Conservation (phyloP, 768 basidiomycete species). For the Mycena floridula region DNA sequence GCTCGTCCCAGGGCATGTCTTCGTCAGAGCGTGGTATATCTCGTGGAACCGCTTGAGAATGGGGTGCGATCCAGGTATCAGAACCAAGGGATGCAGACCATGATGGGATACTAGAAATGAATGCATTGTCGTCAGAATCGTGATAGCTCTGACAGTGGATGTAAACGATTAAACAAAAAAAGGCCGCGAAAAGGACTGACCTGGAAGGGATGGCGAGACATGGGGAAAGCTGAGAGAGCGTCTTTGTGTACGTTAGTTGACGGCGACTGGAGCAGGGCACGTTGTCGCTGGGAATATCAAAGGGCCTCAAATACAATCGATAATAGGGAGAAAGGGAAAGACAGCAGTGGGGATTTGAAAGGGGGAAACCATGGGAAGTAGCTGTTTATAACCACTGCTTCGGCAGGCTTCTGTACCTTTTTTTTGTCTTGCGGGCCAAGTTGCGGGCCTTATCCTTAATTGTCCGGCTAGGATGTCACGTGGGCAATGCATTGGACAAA, state of each 20-base stretch:
- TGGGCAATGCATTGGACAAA: neutral
- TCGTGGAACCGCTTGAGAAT: neutral
- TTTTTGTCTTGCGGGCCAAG: neutral
- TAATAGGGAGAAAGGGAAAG: no score
- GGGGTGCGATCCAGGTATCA: neutral
- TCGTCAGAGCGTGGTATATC: neutral
- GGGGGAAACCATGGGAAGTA: neutral
- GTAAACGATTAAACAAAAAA: neutral
- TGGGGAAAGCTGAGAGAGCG: no score
- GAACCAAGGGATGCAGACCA: neutral
- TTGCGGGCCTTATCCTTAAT: no score
- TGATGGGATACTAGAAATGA: neutral
- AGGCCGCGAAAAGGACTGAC: neutral
- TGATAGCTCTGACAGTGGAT: neutral
- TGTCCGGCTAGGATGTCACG: neutral
- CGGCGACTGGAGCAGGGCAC: no score
- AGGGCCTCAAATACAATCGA: no score
- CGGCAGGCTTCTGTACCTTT: neutral
- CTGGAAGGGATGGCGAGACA: neutral
- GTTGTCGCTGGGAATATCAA: no score
- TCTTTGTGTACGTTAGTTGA: no score
- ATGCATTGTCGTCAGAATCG: neutral
- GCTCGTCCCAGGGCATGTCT: neutral
- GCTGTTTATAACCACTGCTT: neutral
- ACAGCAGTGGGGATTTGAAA: neutral